Evolutionary conservation across 83 land plant species (phyloP), one percentile per base, ranked within the genome.

Genomic region (Larix sibirica): DNA sequence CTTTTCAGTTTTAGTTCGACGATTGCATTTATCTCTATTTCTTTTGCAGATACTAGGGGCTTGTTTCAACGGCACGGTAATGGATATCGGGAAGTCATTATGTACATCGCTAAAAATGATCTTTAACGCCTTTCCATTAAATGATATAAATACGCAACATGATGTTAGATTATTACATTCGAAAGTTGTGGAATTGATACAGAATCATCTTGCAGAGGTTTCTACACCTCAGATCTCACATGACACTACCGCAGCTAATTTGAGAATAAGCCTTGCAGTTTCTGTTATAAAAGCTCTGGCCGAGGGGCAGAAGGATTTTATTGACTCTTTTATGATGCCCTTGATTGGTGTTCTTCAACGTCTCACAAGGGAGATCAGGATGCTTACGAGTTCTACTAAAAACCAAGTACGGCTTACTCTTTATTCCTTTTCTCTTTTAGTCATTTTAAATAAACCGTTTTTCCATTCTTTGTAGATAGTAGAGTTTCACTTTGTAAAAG

Each of bases 301-400:
- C 6, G 99, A 96, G 80, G 94, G 89, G 78, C 96, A 90, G 31
- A 93, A 93, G 89, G 86, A 77, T 76, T 90, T 92, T 31, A 77
- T 97, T 79, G 99, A 98, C 83, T 90, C 95, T 67, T 89, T 82
- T 74, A 85, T 92, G 81, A 77, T 63, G 64, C 86, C 87, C 36
- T 79, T 98, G 81, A 96, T 93, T 67, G 96, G 96, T 71, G 95
- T 98, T n/a, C 91, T 96, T 67, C 99, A 98, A 85, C 95, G 97
- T 24, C 89, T 98, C 20, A 89, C 91, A 17, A 85, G 94, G 9
- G 99, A 98, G 83, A 91, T 96, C 96, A 89, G 92, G 60, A 71
- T 90, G 6, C 87, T 93, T 69, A 47, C 93, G 33, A 90, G 89
- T 54, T 83, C 91, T 70, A 86, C 87, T 87, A 16, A 85, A 10